Percentiles rank a stretch among this genome's conserved stretches.
Evolutionary conservation across 2,329 filamentous ascomycete species (phyloP).

Genomic region (Teratosphaeria viscida): DNA sequence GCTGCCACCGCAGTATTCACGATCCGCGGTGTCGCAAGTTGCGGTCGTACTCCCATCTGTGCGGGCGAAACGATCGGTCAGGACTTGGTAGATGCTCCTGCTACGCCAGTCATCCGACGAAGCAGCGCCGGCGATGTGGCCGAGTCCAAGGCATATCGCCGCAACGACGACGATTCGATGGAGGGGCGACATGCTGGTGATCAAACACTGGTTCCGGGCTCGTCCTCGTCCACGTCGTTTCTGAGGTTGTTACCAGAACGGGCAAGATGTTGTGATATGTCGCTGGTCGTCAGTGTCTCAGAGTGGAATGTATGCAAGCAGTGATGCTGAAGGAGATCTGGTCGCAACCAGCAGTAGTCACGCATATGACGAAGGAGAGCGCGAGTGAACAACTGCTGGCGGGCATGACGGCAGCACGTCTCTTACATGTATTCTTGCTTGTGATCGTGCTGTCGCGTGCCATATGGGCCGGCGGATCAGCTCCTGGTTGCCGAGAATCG

Average conservation of each 20-base stretch:
- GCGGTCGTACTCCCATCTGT: conserved; percentile 31
- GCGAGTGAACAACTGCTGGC: not conserved
- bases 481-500: not conserved
- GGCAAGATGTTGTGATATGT: not conserved
- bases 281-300: not conserved
- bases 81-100: conserved; percentile 32
- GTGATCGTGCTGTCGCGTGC: not conserved
- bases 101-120: conserved; percentile 27
- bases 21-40: conserved; percentile 24
- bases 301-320: not conserved
- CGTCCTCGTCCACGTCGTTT: not conserved
- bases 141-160: conserved; percentile 13
- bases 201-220: not conserved
- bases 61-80: conserved; percentile 33
- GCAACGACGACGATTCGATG: conserved; percentile 1
- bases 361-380: not conserved
- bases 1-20: conserved; percentile 50
- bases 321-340: not conserved
- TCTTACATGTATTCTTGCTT: not conserved
- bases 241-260: not conserved
- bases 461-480: not conserved
- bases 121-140: conserved; percentile 13
- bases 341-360: not conserved
- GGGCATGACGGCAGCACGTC: not conserved
- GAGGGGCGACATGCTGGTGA: not conserved